Percentiles rank a stretch among this genome's conserved stretches.
Conservation (phyloP, 2,329 filamentous ascomycete genomes). For the Colletotrichum ledebouriae region DNA sequence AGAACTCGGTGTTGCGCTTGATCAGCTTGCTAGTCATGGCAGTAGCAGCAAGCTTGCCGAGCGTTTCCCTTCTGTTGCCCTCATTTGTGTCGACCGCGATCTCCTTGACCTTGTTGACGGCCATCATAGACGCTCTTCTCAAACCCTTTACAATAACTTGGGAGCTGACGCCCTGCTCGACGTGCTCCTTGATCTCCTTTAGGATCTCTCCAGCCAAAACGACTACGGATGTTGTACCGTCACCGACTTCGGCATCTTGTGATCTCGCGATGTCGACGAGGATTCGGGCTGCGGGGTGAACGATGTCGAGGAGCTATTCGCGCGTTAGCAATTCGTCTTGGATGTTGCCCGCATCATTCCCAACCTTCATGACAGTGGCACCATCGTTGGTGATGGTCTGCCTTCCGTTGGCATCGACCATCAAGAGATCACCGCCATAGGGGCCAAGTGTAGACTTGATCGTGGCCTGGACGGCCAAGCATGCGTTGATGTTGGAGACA, state of each 20-base stretch:
- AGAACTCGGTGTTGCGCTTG: slow-evolving; percentile 95
- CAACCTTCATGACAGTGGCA: slow-evolving; percentile 98
- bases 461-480: slow-evolving; percentile 92
- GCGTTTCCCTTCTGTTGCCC: slow-evolving; percentile 86
- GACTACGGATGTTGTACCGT: slow-evolving; percentile 97
- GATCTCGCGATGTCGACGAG: slow-evolving; percentile 98
- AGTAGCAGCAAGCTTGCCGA: slow-evolving; percentile 89
- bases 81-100: slow-evolving; percentile 90
- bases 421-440: slow-evolving; percentile 94
- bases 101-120: slow-evolving; percentile 99
- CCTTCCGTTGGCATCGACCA: slow-evolving; percentile 94
- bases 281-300: slow-evolving; percentile 96
- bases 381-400: slow-evolving; percentile 99
- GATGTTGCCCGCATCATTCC: slow-evolving; percentile 40
- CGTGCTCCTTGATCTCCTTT: slow-evolving; percentile 95
- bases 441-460: slow-evolving; percentile 97
- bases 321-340: neutral
- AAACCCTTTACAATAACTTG: slow-evolving; percentile 98
- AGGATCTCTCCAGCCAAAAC: slow-evolving; percentile 97
- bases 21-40: slow-evolving; percentile 99
- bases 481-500: slow-evolving; percentile 98
- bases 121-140: slow-evolving; percentile 87
- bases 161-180: slow-evolving; percentile 96
- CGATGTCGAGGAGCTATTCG: slow-evolving; percentile 90
- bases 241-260: slow-evolving; percentile 98